Conservation (phyloP, 352 stramenopile species). For the Thraustochytrium striatum region DNA sequence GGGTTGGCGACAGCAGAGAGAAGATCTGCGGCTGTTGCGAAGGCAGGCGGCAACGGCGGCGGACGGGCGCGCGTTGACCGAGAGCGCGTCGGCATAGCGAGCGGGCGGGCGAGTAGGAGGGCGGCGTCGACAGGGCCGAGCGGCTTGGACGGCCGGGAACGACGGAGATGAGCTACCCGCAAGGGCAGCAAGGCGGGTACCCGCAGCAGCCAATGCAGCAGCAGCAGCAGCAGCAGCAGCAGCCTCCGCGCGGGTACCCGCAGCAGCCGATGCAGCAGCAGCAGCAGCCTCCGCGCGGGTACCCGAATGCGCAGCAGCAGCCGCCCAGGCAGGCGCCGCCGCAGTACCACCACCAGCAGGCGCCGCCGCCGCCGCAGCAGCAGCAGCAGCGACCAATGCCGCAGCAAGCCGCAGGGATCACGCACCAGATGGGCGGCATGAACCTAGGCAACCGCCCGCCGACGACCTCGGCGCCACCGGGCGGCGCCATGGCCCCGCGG, state of each 20-base stretch:
- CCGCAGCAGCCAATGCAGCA: not conserved
- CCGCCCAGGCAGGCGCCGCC: not conserved
- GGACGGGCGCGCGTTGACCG: too few relatives aligned
- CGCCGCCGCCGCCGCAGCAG: not conserved
- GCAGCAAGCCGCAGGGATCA: not conserved
- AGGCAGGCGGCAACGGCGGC: too few relatives aligned
- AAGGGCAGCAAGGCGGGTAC: not conserved
- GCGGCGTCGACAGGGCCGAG: too few relatives aligned
- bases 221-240: not conserved
- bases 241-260: not conserved
- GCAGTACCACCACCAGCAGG: too few relatives aligned
- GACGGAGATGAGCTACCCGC: too few relatives aligned
- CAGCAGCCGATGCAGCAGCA: not conserved
- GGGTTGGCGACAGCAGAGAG: too few relatives aligned
- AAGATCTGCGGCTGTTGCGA: too few relatives aligned
- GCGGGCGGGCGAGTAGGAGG: too few relatives aligned
- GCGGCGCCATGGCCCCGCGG: not conserved
- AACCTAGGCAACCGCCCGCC: not conserved
- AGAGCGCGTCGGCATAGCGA: too few relatives aligned
- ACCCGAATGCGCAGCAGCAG: not conserved
- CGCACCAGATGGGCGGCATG: conserved; percentile 1
- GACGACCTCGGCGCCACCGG: not conserved
- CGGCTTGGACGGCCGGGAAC: too few relatives aligned
- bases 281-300: not conserved
- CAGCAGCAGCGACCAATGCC: not conserved